phyloP scores from a whole-genome alignment of 345 rosid species.

The Syzygium jambos region DNA sequence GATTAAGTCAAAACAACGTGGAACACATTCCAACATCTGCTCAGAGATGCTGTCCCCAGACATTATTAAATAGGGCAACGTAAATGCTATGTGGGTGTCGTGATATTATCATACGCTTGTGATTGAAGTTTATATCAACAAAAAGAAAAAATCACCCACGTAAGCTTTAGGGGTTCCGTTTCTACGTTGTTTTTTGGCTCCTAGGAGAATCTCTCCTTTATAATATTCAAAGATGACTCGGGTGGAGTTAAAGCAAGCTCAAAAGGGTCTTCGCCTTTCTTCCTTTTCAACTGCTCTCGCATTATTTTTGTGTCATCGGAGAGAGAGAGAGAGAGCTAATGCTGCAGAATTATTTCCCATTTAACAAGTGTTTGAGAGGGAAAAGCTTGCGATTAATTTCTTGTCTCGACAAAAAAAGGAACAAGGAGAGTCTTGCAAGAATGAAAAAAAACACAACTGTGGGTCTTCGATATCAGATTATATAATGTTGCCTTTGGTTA shows the following conservation, averaged over 20 bases:
- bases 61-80: not conserved
- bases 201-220: not conserved
- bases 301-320: not conserved
- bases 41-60: not conserved
- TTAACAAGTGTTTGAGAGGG: too few species aligned
- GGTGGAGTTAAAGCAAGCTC: constrained; percentile 13
- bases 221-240: not conserved
- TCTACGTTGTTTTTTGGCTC: not conserved
- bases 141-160: not conserved
- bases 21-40: not conserved
- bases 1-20: not conserved
- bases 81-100: not conserved
- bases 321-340: not conserved
- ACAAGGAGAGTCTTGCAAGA: not conserved
- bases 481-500: not conserved
- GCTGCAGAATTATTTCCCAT: not conserved
- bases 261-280: constrained; percentile 18
- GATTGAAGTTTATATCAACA: not conserved
- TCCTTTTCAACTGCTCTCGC: constrained; percentile 43
- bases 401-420: not conserved
- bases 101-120: not conserved
- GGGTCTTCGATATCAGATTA: not conserved
- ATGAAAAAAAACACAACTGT: not conserved
- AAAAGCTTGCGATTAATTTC: not conserved
- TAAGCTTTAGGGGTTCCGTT: not conserved